phyloP scores from a whole-genome alignment of 140 eudicot species.

The Ambrosia hybrid region DNA sequence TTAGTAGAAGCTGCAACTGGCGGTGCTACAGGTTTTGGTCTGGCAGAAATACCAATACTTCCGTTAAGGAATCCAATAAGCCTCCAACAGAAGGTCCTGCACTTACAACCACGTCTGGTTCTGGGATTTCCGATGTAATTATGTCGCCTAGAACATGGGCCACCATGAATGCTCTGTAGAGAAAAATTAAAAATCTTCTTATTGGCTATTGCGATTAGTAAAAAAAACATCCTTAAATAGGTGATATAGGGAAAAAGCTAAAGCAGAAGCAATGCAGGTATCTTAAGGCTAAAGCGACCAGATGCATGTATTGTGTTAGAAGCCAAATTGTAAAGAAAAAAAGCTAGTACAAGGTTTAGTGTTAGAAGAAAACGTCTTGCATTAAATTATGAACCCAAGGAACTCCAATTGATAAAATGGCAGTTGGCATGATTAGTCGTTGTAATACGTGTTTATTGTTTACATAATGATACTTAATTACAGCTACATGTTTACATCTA shows the following conservation, averaged over 20 bases:
- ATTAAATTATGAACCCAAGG: neutral
- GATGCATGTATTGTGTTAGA: neutral
- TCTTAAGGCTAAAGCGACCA: neutral
- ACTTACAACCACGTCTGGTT: conserved; percentile 80
- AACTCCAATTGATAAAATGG: too few relatives aligned
- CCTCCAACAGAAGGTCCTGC: conserved; percentile 92
- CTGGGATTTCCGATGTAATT: conserved; percentile 59
- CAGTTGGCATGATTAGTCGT: too few relatives aligned
- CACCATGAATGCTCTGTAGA: conserved; percentile 77
- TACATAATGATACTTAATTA: too few relatives aligned
- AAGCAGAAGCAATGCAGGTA: conserved; percentile 3
- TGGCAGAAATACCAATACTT: conserved; percentile 94
- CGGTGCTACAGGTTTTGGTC: conserved; percentile 90
- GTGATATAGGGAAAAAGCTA: neutral
- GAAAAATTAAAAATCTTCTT: conserved; percentile 7
- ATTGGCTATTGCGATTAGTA: conserved; percentile 14
- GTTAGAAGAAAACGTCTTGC: neutral
- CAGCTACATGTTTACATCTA: neutral
- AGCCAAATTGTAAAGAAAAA: neutral
- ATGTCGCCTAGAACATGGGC: conserved; percentile 89
- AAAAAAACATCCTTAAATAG: conserved; percentile 2
- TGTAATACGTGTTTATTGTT: too few relatives aligned
- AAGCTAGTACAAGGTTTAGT: neutral
- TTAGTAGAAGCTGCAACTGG: conserved; percentile 74
- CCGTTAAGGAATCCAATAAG: conserved; percentile 87